Conservation (phyloP, 352 stramenopile species). For the Globisporangium solare region DNA sequence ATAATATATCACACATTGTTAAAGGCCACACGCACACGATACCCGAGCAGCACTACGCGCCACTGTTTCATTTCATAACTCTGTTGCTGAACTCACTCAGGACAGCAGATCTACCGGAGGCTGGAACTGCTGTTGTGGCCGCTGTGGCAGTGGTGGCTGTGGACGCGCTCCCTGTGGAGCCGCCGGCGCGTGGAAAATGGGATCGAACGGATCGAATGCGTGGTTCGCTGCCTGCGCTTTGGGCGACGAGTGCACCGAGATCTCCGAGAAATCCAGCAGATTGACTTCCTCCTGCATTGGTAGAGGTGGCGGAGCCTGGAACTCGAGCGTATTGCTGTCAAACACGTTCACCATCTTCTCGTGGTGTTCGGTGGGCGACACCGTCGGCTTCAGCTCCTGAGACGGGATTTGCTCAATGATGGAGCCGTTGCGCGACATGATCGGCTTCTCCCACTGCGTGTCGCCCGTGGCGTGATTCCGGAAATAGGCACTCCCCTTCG, state of each 20-base stretch:
- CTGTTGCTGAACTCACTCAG: constrained; percentile 15
- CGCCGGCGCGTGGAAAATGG: constrained; percentile 9
- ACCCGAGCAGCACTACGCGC: neutral
- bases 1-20: too few relatives aligned
- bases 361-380: constrained; percentile 6
- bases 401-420: constrained; percentile 24
- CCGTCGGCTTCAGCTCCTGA: constrained; percentile 11
- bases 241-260: constrained; percentile 43
- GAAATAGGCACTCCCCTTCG: constrained; percentile 69
- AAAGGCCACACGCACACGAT: too few relatives aligned
- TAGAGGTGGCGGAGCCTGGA: constrained; percentile 7
- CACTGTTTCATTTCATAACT: constrained; percentile 2
- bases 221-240: constrained; percentile 19
- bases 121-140: constrained; percentile 18
- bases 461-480: constrained; percentile 56
- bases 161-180: neutral
- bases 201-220: constrained; percentile 15
- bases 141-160: constrained; percentile 10
- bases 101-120: constrained; percentile 39
- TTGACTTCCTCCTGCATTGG: constrained; percentile 29
- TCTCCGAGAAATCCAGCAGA: constrained; percentile 66
- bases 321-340: constrained; percentile 12
- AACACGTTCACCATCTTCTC: neutral
- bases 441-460: constrained; percentile 73
- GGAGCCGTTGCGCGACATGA: constrained; percentile 46